Evolutionary conservation across 176 grass and related monocot species (phyloP), one percentile per base, ranked within the genome.

Genomic region (Rhynchospora pubera): DNA sequence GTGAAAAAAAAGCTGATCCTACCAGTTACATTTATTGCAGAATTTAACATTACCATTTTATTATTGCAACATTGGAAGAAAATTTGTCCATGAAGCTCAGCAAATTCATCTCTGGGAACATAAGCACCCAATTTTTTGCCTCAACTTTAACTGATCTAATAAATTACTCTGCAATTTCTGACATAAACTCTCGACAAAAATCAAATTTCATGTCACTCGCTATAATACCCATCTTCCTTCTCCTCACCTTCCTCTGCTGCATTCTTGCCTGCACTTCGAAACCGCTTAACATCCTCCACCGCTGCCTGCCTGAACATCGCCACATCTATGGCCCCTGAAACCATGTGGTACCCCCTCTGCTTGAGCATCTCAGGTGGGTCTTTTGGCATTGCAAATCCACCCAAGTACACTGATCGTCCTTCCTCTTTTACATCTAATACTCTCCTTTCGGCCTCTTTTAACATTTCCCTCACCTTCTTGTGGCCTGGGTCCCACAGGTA

Each of bases 401-500:
- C 90, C 63, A 97, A 48, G 53, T 89, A 97, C 22, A 86, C 89
- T 3, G 67, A 47, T 5, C 44, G 77, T 21, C 89, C 82, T 53
- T 91, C 86, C 74, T 81, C 85, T 79, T 71, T 87, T 51, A 70
- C 82, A 42, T 85, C 85, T 75, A 94, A 32, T 43, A 98, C 87
- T 77, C 87, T 94, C 84, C 76, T 91, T 79, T 98, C 92, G 0
- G 90, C 86, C 59, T 94, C 95, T 84, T 89, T 94, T 22, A 93
- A 62, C 7, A 84, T 48, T 11, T 88, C 87, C 45, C 87, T 88
- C 62, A 98, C 95, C 84, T 93, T 98, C 87, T 89, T 87, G 85
- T 98, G 92, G 76, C 95, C 92, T 1, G 92, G 87, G 66, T 94
- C 95, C 95, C 95, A 98, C 62, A 98, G 79, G 82, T 90, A 98